Base-by-base conservation (phyloP, 257 asterid genomes). In the Scutellaria minor region DNA sequence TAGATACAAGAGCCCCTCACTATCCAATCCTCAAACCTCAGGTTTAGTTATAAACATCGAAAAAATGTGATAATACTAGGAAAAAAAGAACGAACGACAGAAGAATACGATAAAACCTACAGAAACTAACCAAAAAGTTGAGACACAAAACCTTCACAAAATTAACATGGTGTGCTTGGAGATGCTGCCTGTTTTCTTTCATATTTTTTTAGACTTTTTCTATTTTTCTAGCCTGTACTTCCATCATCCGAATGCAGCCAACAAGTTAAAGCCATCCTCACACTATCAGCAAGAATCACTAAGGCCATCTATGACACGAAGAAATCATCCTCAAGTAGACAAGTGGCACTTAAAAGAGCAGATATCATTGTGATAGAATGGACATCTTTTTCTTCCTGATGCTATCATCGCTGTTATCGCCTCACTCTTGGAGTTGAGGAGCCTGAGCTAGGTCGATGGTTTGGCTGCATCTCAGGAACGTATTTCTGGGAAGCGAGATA, bases 401-500 rank as follows among this genome's bases (percentile, higher is more conserved):
- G 31, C 6, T 31, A 20, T 14, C 45, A 18, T 45, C 73, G 57
- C 7, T 64, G 68, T 20, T 76, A 68, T 78, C 77, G 71, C 68
- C 81, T 80, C 66, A 79, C 42, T 66, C 87, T 78, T 22, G 86
- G 84, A 35, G 90, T 83, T 9, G 83, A 78, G 6, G 72, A 42
- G 57, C 77, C 86, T 14, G 84, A 80, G 66, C 76, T 78, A 12
- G 74, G 68, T 68, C 83, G 72, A 53, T 81, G 83, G 61, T 50
- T 71, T 10, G 90, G 83, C 66, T 72, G 84, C 12, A 78, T 74
- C 37, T 77, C 81, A 7, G 89, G 85, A 54, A 87, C 88, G 50
- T 77, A 84, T 62, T 50, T 79, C 45, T 85, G 88, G 37, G 91
- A 67, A 22, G 88, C 90, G 10, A 87, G 89, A 64, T 85, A 87